Evolutionary conservation across 1,139 yeast species (phyloP).

Genomic region (Diutina sp.): DNA sequence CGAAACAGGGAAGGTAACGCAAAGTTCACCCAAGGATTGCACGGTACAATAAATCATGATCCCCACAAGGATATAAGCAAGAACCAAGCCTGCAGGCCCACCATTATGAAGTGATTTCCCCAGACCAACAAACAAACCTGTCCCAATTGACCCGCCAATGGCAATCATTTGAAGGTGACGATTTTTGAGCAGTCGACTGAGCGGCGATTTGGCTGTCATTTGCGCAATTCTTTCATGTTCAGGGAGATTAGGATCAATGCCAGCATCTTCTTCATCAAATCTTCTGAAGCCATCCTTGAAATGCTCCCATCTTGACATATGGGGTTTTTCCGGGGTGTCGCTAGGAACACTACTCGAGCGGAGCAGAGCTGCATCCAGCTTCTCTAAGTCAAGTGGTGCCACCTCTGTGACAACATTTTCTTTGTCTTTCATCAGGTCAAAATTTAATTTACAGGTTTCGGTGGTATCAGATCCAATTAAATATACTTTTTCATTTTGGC

Average conservation of each 20-base stretch:
- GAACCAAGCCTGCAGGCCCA: not conserved
- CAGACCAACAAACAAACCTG: slow-evolving; percentile 18
- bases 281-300: slow-evolving; percentile 43
- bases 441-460: no score
- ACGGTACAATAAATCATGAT: slow-evolving; percentile 2
- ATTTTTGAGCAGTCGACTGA: slow-evolving; percentile 46
- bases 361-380: not conserved
- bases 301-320: slow-evolving; percentile 16
- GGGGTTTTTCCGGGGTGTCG: not conserved
- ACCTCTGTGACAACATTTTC: not conserved
- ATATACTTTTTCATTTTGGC: not conserved
- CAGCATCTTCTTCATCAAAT: slow-evolving; percentile 33
- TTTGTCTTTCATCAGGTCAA: not conserved
- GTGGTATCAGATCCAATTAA: not conserved
- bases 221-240: slow-evolving; percentile 60
- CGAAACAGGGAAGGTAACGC: slow-evolving; percentile 2
- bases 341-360: not conserved
- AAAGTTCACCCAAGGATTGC: slow-evolving; percentile 1
- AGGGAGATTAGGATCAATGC: slow-evolving; percentile 54
- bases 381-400: not conserved
- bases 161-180: slow-evolving; percentile 77
- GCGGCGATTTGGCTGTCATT: slow-evolving; percentile 58
- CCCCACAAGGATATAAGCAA: slow-evolving; percentile 2
- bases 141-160: slow-evolving; percentile 82
- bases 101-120: slow-evolving; percentile 8